phyloP scores from a whole-genome alignment of 208 protist species.

The Leishmania major region DNA sequence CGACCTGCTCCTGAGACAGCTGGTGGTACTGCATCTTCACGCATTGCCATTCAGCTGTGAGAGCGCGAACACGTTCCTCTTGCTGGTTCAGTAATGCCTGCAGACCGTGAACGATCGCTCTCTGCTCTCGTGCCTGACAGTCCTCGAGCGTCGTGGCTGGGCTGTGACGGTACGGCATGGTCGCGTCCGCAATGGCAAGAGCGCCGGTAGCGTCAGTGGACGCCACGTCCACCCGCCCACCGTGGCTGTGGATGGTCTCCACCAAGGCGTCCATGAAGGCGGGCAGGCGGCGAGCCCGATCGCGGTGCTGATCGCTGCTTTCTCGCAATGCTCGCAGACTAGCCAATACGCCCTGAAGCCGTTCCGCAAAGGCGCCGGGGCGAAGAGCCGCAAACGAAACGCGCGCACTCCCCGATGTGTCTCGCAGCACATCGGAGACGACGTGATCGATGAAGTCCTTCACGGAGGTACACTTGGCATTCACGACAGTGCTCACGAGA shows the following conservation, averaged over 20 bases:
- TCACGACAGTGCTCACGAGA: constrained; percentile 12
- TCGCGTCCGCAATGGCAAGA: not conserved
- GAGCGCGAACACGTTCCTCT: not conserved
- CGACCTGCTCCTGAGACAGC: constrained; percentile 56
- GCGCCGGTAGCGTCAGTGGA: not conserved
- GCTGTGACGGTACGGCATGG: not conserved
- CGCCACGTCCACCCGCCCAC: constrained; percentile 39
- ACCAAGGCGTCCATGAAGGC: constrained; percentile 51
- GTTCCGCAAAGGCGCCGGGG: constrained; percentile 16
- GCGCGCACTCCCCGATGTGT: not conserved
- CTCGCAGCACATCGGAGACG: constrained; percentile 10
- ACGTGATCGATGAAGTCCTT: constrained; percentile 14
- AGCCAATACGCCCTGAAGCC: constrained; percentile 18
- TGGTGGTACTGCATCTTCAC: constrained; percentile 50
- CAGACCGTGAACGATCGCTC: constrained; percentile 33
- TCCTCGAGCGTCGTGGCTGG: constrained; percentile 1
- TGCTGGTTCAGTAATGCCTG: constrained; percentile 31
- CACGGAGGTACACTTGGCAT: constrained; percentile 20
- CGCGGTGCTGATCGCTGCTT: constrained; percentile 10
- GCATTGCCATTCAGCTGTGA: constrained; percentile 50
- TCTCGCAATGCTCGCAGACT: constrained; percentile 8
- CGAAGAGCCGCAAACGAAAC: constrained; percentile 19
- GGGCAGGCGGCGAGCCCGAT: constrained; percentile 8
- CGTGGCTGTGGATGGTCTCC: constrained; percentile 39
- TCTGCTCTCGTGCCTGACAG: constrained; percentile 15